A percentile compares a stretch with the other conserved stretches of the same genome.
phyloP scores from a whole-genome alignment of 768 basidiomycete species.

The Harrya chromipes region DNA sequence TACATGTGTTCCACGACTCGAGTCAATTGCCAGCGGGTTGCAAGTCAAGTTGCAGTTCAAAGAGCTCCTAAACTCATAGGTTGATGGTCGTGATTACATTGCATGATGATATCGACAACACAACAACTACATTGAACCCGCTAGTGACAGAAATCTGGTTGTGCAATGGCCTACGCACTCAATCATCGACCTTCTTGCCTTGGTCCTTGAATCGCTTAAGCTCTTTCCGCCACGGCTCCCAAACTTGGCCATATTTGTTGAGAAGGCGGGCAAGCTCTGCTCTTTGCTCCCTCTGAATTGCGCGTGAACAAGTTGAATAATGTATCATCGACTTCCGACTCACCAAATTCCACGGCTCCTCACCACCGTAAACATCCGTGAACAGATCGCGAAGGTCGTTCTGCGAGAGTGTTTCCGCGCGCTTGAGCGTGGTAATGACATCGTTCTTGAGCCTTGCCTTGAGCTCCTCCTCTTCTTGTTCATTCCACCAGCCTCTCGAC shows the following conservation, averaged over 20 bases:
- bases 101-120: not conserved
- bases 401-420: constrained; percentile 67
- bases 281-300: constrained; percentile 71
- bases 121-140: not conserved
- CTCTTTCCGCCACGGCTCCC: constrained; percentile 85
- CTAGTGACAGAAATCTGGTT: not conserved
- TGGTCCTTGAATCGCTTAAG: constrained; percentile 70
- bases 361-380: constrained; percentile 83
- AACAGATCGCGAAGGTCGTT: constrained; percentile 78
- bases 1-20: no score
- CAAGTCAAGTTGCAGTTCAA: not conserved
- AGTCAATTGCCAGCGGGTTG: no score
- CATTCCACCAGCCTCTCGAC: constrained; percentile 80
- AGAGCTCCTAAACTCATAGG: not conserved
- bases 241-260: constrained; percentile 81
- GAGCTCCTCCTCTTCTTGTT: constrained; percentile 66
- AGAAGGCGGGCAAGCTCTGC: constrained; percentile 71
- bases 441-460: constrained; percentile 66
- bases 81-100: no score
- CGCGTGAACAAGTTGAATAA: not conserved
- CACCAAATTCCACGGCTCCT: constrained; percentile 82
- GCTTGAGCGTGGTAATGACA: constrained; percentile 75
- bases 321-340: constrained; percentile 30
- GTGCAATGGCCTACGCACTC: constrained; percentile 3
- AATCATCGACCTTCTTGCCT: constrained; percentile 55